Evolutionary conservation across 2,329 filamentous ascomycete genomes (phyloP).

Genomic region (Fusarium chlamydosporum): DNA sequence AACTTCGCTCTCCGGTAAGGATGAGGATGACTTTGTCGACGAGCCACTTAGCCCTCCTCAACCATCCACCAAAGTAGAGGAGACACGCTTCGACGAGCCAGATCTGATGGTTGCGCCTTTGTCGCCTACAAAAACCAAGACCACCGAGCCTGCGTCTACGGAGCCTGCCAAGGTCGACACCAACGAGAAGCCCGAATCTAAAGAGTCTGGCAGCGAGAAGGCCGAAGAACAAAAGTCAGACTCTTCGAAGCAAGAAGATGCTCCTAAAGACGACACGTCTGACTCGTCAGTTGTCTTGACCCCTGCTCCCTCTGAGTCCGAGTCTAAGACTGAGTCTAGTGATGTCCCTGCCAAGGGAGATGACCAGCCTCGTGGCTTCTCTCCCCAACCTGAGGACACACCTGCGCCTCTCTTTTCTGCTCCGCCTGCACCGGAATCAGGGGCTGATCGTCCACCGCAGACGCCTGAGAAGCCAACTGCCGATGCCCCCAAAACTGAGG

Average conservation of each 20-base stretch:
- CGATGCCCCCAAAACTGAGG: slow-evolving; percentile 13
- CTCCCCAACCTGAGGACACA: slow-evolving; percentile 75
- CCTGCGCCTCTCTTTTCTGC: slow-evolving; percentile 72
- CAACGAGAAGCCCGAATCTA: slow-evolving; percentile 28
- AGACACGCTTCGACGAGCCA: slow-evolving; percentile 67
- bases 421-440: slow-evolving; percentile 50
- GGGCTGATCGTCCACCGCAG: slow-evolving; percentile 46
- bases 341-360: slow-evolving; percentile 30
- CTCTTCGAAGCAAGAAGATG: slow-evolving; percentile 2
- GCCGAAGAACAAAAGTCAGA: slow-evolving; percentile 14
- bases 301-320: slow-evolving; percentile 47
- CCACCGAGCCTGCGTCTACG: slow-evolving; percentile 44
- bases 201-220: slow-evolving; percentile 19
- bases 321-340: slow-evolving; percentile 32
- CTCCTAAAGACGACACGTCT: slow-evolving; percentile 34
- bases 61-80: slow-evolving; percentile 71
- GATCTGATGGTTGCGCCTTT: slow-evolving; percentile 70
- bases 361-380: slow-evolving; percentile 53
- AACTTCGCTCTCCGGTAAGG: slow-evolving; percentile 60
- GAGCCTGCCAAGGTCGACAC: slow-evolving; percentile 34
- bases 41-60: slow-evolving; percentile 79
- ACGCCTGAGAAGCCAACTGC: slow-evolving; percentile 34
- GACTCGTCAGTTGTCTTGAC: slow-evolving; percentile 44
- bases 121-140: slow-evolving; percentile 63
- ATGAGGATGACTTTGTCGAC: slow-evolving; percentile 82